Conservation (phyloP, 768 basidiomycete genomes). For the Roridomyces roridus region DNA sequence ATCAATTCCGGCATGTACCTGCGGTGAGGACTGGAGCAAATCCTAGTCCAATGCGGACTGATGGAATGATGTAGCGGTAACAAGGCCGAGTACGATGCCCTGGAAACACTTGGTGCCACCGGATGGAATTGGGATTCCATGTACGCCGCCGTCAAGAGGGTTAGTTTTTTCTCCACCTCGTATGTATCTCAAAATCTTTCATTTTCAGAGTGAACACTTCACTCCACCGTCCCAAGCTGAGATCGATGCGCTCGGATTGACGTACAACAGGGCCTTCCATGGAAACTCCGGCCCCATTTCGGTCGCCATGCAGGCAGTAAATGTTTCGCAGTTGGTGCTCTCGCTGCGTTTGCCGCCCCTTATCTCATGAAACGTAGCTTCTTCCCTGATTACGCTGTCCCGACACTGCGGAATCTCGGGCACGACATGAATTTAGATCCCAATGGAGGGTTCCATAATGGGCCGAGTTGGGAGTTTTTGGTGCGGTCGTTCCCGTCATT, state of each 20-base stretch:
- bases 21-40: too few species aligned
- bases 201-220: conserved; percentile 18
- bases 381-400: conserved; percentile 8
- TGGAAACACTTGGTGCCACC: conserved; percentile 16
- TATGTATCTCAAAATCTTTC: not conserved
- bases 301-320: conserved; percentile 11
- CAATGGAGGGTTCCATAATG: conserved; percentile 15
- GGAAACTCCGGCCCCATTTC: conserved; percentile 14
- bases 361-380: not conserved
- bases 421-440: conserved; percentile 11
- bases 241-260: conserved; percentile 1
- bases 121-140: conserved; percentile 17
- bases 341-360: not conserved
- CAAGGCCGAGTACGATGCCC: conserved; percentile 13
- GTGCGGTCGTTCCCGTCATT: not conserved
- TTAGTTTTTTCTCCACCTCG: not conserved
- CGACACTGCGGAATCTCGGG: conserved; percentile 1
- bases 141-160: conserved; percentile 9
- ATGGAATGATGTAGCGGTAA: not conserved
- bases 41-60: not conserved
- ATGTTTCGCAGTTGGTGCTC: conserved; percentile 9
- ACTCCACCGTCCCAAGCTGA: not conserved
- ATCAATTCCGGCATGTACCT: conserved; percentile 20
- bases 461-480: conserved; percentile 12
- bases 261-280: conserved; percentile 2